phyloP scores from a whole-genome alignment of 2,329 filamentous ascomycete genomes.

The Herpotrichia juniperi region DNA sequence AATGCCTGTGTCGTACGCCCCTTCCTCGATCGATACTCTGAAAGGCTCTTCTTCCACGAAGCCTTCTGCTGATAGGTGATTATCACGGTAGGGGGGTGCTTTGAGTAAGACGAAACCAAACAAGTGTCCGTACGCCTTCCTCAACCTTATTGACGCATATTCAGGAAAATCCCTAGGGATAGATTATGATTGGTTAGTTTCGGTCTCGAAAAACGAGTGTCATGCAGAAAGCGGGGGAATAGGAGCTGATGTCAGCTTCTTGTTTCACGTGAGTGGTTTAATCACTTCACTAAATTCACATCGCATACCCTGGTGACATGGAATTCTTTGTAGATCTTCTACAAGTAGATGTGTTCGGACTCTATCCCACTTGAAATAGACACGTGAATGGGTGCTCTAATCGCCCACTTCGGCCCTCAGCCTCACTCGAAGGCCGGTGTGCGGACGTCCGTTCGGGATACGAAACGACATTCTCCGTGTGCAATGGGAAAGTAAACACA shows the following conservation, averaged over 20 bases:
- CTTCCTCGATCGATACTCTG: too few relatives aligned
- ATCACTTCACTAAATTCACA: slow-evolving; percentile 7
- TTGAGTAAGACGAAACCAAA: neutral
- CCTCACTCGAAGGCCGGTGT: slow-evolving; percentile 5
- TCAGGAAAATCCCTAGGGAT: neutral
- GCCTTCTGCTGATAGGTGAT: neutral
- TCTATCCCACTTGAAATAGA: neutral
- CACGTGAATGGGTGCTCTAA: slow-evolving; percentile 10
- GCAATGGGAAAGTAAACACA: neutral
- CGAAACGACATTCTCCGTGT: slow-evolving; percentile 3
- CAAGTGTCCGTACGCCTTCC: neutral
- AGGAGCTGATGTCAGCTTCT: slow-evolving; percentile 9
- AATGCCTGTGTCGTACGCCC: too few relatives aligned
- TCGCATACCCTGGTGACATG: slow-evolving; percentile 4
- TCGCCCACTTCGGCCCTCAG: slow-evolving; percentile 6
- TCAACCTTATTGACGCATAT: neutral
- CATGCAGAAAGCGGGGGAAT: slow-evolving; percentile 4
- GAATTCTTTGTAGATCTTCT: slow-evolving; percentile 15
- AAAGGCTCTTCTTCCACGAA: neutral
- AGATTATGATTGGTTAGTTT: neutral
- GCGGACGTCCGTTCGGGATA: slow-evolving; percentile 14
- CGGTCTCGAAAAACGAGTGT: neutral
- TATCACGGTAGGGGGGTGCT: neutral
- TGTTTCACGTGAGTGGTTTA: neutral
- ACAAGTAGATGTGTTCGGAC: neutral